A percentile compares a stretch with the other conserved stretches of the same genome.
These are phyloP conservation scores for Metschnikowia santaceciliae DNA, from an alignment of 805 yeast genomes.

Conservation along the genomic window DNA sequence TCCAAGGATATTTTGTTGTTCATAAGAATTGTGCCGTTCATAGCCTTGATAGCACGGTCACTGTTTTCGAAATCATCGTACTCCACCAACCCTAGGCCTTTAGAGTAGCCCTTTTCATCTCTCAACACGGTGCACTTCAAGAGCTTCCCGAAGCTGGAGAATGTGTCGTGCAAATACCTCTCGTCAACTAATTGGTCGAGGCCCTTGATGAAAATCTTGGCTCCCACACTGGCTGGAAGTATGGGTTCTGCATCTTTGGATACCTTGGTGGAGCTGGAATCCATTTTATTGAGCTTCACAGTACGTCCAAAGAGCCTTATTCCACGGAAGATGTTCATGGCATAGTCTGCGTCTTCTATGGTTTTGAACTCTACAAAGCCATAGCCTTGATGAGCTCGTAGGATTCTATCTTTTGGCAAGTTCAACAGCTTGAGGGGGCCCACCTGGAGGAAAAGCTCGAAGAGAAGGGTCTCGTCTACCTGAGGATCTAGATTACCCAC, in stretches of 20 bases:
- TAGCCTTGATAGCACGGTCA: slow-evolving; percentile 64
- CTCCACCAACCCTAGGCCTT: slow-evolving; percentile 64
- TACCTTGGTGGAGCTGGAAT: slow-evolving; percentile 12
- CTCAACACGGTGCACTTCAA: slow-evolving; percentile 48
- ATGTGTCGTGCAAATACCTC: slow-evolving; percentile 50
- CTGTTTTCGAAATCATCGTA: slow-evolving; percentile 62
- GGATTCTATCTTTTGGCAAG: slow-evolving; percentile 75
- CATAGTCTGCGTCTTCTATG: slow-evolving; percentile 66
- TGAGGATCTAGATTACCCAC: slow-evolving; percentile 79
- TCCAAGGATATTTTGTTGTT: slow-evolving; percentile 57
- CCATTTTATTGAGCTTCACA: slow-evolving; percentile 54
- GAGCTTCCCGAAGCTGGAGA: slow-evolving; percentile 66
- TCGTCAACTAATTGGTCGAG: slow-evolving; percentile 66
- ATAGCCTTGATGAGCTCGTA: slow-evolving; percentile 73
- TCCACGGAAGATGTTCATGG: slow-evolving; percentile 55
- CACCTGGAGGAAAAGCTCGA: slow-evolving; percentile 80
- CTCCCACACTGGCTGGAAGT: slow-evolving; percentile 38
- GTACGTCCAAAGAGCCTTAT: slow-evolving; percentile 57
- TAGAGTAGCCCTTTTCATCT: slow-evolving; percentile 47
- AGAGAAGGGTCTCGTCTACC: slow-evolving; percentile 66
- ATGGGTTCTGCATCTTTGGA: slow-evolving; percentile 13
- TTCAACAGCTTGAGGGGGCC: slow-evolving; percentile 70
- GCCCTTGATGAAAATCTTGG: slow-evolving; percentile 52
- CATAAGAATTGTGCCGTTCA: slow-evolving; percentile 68
- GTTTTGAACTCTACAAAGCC: slow-evolving; percentile 76